phyloP scores from a whole-genome alignment of 2,329 filamentous ascomycete genomes.

The Pyrenochaeta sp. region DNA sequence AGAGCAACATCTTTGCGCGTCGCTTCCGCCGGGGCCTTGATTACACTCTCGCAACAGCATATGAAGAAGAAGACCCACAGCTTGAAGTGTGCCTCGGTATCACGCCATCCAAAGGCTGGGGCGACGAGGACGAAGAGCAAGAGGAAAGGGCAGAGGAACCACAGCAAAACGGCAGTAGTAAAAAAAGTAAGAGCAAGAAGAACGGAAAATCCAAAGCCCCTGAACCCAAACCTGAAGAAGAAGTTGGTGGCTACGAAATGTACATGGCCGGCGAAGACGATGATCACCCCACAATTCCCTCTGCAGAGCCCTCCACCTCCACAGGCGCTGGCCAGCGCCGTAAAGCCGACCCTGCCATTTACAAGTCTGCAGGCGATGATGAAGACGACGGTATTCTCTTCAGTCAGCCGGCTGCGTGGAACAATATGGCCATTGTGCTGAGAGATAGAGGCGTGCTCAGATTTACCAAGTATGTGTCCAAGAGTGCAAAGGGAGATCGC shows the following conservation, averaged over 20 bases:
- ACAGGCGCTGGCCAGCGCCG: slow-evolving; percentile 60
- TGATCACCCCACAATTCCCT: slow-evolving; percentile 61
- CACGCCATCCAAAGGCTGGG: slow-evolving; percentile 87
- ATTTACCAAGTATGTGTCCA: slow-evolving; percentile 96
- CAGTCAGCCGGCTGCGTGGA: slow-evolving; percentile 79
- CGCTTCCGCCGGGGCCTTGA: slow-evolving; percentile 87
- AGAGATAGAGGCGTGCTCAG: slow-evolving; percentile 85
- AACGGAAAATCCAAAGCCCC: slow-evolving; percentile 35
- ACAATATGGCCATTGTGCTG: slow-evolving; percentile 88
- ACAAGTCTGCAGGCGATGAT: slow-evolving; percentile 64
- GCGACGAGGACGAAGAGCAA: slow-evolving; percentile 69
- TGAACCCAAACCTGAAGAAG: slow-evolving; percentile 56
- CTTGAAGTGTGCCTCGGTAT: slow-evolving; percentile 88
- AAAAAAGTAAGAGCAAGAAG: slow-evolving; percentile 26
- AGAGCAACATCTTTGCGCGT: slow-evolving; percentile 80
- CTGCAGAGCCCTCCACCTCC: slow-evolving; percentile 42
- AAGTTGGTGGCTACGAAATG: slow-evolving; percentile 80
- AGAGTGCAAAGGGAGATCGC: slow-evolving; percentile 81
- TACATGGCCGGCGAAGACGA: slow-evolving; percentile 90
- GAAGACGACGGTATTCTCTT: slow-evolving; percentile 81
- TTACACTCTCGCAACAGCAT: slow-evolving; percentile 91
- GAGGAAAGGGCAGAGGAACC: slow-evolving; percentile 55
- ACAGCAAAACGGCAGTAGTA: slow-evolving; percentile 51
- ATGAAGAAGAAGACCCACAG: slow-evolving; percentile 75
- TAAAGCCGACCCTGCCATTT: slow-evolving; percentile 80